Conservation (phyloP, 495 filamentous ascomycete species). For the Trichoderma erinaceum region DNA sequence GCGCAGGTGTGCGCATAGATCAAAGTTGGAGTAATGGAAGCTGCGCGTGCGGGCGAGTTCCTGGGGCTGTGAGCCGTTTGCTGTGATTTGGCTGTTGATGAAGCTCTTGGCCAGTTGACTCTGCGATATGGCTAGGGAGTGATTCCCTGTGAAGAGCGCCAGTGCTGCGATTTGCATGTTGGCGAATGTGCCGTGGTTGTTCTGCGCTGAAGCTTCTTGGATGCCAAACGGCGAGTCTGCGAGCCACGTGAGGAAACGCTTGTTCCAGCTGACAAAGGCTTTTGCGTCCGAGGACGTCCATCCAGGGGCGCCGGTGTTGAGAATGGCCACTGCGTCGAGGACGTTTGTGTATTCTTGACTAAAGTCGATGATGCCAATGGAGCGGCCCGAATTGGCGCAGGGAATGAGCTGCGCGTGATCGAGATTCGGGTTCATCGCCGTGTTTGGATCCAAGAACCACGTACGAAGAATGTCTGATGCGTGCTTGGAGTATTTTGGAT, state of each 20-base stretch:
- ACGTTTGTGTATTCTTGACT: slow-evolving; percentile 1
- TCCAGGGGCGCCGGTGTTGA: neutral
- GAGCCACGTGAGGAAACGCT: neutral
- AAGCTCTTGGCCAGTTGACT: neutral
- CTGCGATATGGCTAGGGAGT: neutral
- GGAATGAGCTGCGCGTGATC: neutral
- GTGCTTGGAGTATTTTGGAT: neutral
- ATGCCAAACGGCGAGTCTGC: neutral
- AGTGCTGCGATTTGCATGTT: neutral
- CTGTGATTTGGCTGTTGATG: neutral
- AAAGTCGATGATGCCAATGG: slow-evolving; percentile 3
- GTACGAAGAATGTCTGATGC: neutral
- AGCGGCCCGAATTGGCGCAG: neutral
- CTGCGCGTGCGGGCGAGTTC: neutral
- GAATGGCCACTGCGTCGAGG: neutral
- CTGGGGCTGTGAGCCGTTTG: neutral
- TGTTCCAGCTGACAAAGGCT: neutral
- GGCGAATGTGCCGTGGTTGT: neutral
- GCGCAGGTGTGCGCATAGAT: neutral
- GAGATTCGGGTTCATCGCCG: neutral
- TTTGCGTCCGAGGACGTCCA: neutral
- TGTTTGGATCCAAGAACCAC: neutral
- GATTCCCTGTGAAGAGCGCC: neutral
- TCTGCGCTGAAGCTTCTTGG: neutral
- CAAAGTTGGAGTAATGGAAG: slow-evolving; percentile 3